Base-by-base conservation (phyloP, 2,329 filamentous ascomycete species). In the Pseudogymnoascus sp. region DNA sequence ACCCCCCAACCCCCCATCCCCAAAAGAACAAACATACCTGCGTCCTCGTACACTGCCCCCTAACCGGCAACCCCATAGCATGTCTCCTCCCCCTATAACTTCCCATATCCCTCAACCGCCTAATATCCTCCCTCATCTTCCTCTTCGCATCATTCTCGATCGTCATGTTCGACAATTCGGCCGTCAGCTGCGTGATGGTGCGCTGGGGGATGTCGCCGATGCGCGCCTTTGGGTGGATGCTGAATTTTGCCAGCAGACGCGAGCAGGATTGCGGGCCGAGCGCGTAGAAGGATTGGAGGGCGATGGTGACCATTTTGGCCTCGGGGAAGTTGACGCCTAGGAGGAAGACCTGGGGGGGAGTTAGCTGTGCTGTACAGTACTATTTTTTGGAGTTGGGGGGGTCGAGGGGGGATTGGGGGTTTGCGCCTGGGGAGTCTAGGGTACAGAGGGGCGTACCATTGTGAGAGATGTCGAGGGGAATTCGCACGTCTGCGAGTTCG, bases 21-120 rank as follows among this genome's bases (percentile, higher is more conserved):
- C 7, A 33, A 12, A 33, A 8, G 31, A 12, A 26, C 37, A 68
- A 66, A 26, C 68, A 65, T 71, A 86, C 84, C 80, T 89, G 93
- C 73, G 81, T 90, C 74, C 90, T 88, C 65, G 95, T 98, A 70
- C 83, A 85, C 78, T 99, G 95, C 69, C 95, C 95, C 69, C 95
- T 84, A 62, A 95, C 93, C 3, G 95, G 95, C 78, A 98, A 78
- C 65, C 88, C 86, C 89, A 98, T 93, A 63, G 93, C 93, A 80
- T 99, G 95, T 68, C 95, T 82, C 75, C 90, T 87, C 68, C 95
- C 95, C 61, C 95, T 82, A 74, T 96, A 96, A 3, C 89, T 87
- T 60, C 93, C 93, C 80, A 96, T 97, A 71, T 97, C 93, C 74
- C 89, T 90, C 75, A 99, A 72, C 65, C 93, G 82, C 73, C 82